Evolutionary conservation across 202 grass and related monocot genomes (phyloP), one percentile per base, ranked within the genome.

Genomic region (Saccharum hybrid): DNA sequence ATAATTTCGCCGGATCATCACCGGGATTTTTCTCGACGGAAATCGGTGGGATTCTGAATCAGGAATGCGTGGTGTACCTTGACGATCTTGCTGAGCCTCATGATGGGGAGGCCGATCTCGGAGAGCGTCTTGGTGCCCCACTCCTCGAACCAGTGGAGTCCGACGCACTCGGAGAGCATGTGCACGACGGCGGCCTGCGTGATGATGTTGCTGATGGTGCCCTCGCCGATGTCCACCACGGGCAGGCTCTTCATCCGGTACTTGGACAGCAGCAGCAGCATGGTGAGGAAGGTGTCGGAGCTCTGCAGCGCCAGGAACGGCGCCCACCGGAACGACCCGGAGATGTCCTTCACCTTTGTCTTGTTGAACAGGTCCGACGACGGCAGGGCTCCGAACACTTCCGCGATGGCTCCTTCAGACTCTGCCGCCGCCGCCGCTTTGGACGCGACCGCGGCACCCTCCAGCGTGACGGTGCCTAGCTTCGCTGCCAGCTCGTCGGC

Each of bases 171-270:
- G 64, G 92, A 38, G 23, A 94, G 89, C 92, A 94, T 89, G 84
- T 94, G 92, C 74, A 94, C 73, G 5, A 94, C 89, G 45, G 86
- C 81, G n/a, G 84, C 82, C 77, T 91, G 89, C 10, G 92, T 94
- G 78, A 94, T 69, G 57, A 94, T 72, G 78, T 91, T 94, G 77
- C 75, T 84, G 72, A 94, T 91, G 81, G 90, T 94, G 73, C 76
- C 92, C 46, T 91, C 92, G 21, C 92, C 92, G 42, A 94, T 85
- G 84, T 94, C 86, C 12, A 94, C 92, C 31, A 91, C 89, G 0
- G 92, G 89, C 37, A 94, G 89, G 86, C 89, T 94, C 77, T 94
- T 94, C 92, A 94, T 91, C 72, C 89, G 87, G 77, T 94, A 91
- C 84, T 94, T 91, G 62, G 92, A 94, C 31, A 94, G 89, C 81